These are phyloP conservation scores for Sphaerobolus stellatus DNA, from an alignment of 1,284 basidiomycete species.

Conservation along the genomic window DNA sequence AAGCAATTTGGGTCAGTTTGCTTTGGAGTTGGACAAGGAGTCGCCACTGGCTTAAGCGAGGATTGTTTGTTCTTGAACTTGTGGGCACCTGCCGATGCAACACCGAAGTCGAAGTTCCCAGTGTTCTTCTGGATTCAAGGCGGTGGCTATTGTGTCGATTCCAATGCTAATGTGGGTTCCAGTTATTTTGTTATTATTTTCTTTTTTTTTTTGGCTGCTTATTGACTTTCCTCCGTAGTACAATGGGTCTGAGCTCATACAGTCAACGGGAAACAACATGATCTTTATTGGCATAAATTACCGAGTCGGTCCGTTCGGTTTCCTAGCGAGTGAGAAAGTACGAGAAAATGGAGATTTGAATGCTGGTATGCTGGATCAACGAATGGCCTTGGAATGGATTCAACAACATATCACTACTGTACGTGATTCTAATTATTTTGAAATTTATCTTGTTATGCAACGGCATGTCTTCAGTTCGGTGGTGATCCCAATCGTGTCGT, in stretches of 20 bases:
- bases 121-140: slow-evolving; percentile 37
- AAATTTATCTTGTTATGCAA: neutral
- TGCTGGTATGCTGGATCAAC: slow-evolving; percentile 22
- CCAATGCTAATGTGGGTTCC: slow-evolving; percentile 8
- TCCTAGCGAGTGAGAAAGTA: slow-evolving; percentile 26
- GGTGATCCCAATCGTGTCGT: slow-evolving; percentile 33
- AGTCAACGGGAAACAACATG: slow-evolving; percentile 21
- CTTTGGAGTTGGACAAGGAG: neutral
- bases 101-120: slow-evolving; percentile 22
- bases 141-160: slow-evolving; percentile 26
- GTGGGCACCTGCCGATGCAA: slow-evolving; percentile 27
- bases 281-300: slow-evolving; percentile 38
- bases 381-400: slow-evolving; percentile 10
- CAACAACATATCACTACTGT: slow-evolving; percentile 7
- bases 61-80: slow-evolving; percentile 40
- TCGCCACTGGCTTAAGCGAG: slow-evolving; percentile 19
- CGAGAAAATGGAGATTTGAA: slow-evolving; percentile 28
- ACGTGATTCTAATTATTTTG: neutral
- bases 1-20: neutral
- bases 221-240: slow-evolving; percentile 1
- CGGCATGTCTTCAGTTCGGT: slow-evolving; percentile 27
- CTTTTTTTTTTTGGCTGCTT: too few species aligned
- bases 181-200: too few species aligned
- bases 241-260: slow-evolving; percentile 17
- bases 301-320: slow-evolving; percentile 37